phyloP scores from a whole-genome alignment of 306 rosid species.

The Sicyos baderoa region DNA sequence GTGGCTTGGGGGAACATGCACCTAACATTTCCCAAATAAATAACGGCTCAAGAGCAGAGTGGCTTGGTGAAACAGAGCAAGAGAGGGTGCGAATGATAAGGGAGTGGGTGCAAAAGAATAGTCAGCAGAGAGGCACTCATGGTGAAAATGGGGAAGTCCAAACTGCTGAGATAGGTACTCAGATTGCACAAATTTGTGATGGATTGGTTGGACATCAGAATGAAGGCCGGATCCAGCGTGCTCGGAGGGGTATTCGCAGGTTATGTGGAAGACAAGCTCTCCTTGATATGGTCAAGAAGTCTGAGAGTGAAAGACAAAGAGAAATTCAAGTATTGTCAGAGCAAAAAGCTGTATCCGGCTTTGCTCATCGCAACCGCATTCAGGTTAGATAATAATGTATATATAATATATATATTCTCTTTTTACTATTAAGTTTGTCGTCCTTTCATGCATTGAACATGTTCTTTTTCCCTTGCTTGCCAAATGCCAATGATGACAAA shows the following conservation, averaged over 20 bases:
- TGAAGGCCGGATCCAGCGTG: slow-evolving; percentile 50
- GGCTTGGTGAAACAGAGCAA: slow-evolving; percentile 83
- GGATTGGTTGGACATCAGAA: slow-evolving; percentile 53
- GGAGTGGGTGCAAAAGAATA: slow-evolving; percentile 76
- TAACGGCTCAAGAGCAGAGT: slow-evolving; percentile 47
- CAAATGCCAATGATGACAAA: neutral
- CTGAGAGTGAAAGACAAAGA: slow-evolving; percentile 63
- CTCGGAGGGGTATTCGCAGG: slow-evolving; percentile 63
- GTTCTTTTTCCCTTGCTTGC: neutral
- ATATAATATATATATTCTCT: too few species aligned
- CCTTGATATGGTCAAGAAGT: slow-evolving; percentile 84
- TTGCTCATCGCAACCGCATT: slow-evolving; percentile 93
- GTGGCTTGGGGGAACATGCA: slow-evolving; percentile 46
- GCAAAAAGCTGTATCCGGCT: slow-evolving; percentile 64
- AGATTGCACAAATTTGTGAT: slow-evolving; percentile 49
- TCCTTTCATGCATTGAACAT: slow-evolving; percentile 6
- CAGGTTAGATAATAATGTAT: slow-evolving; percentile 63
- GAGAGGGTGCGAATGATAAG: slow-evolving; percentile 75
- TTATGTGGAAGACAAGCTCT: slow-evolving; percentile 82
- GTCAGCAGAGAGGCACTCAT: slow-evolving; percentile 53
- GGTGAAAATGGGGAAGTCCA: slow-evolving; percentile 58
- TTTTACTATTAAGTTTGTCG: neutral
- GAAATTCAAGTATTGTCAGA: slow-evolving; percentile 66
- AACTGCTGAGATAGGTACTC: slow-evolving; percentile 45
- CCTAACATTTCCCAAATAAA: slow-evolving; percentile 41